Evolutionary conservation across 2,329 filamentous ascomycete species (phyloP), one percentile per base, ranked within the genome.

Genomic region (Phaeosphaeriaceae sp.): DNA sequence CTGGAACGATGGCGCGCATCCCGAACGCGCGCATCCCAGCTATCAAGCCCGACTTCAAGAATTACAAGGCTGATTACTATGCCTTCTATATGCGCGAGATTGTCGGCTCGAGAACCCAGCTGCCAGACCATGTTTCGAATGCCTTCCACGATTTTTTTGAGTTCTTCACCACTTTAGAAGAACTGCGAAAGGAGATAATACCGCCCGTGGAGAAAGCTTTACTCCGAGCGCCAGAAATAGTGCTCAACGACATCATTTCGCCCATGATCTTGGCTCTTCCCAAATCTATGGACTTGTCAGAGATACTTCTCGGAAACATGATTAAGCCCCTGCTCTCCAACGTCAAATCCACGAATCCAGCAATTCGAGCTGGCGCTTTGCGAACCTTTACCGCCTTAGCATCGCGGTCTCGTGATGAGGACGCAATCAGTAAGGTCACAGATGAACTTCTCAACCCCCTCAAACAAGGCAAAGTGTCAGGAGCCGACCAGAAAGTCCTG

Each of bases 321-420:
- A 78, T 96, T 40, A 98, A 97, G 76, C 92, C 93, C 6, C 81
- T 99, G 13, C 79, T 98, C n/a, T 89, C 92, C 42, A 97, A 93
- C 73, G 84, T 93, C 76, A 97, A 96, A 77, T 98, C 95, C 1
- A 93, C 91, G 71, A 98, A 97, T 75, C 81, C 86, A 15, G 78
- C 79, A 2, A 92, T 97, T 61, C 89, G 94, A 55, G 86, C 86
- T 61, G 93, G 92, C 22, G 91, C 91, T 9, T 79, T 93, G 21
- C 83, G 85, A 41, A 90, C 90, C 7, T 97, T 98, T 75, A 84
- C 85, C 63, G 85, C 86, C 10, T 82, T 93, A n/a, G 85, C 91
- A 27, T 76, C 80, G 44, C 84, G 85, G 65, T 91, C 87, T 65
- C 74, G 80, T 48, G 85, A 91, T 62, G 81, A 83, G 36, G 77